Base-by-base conservation (phyloP, 257 asterid species). In the Solanum pennellii region DNA sequence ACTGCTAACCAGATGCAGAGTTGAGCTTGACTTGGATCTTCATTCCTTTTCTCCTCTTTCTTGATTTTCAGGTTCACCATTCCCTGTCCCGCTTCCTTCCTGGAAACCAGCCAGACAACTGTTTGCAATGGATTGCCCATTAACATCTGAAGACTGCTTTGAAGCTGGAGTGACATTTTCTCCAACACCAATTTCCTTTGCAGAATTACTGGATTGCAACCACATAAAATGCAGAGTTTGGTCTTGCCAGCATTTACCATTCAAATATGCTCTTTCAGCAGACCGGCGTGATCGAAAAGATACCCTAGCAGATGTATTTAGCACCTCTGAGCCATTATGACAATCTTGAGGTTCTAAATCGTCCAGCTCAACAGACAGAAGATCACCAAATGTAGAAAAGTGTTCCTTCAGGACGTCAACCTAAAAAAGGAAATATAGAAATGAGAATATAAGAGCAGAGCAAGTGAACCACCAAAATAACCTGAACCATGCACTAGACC, bases 241-340 rank as follows among this genome's bases (percentile, higher is more conserved):
- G 74, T 98, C 98, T 90, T 94, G 92, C 98, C 98, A 97, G 87
- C 89, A 86, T 95, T 94, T 97, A 69, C 96, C 99, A 83, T 92
- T 91, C 90, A 72, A 85, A 92, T 95, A 97, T 83, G 99, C 99
- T 90, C 59, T 94, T 93, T 97, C 99, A 80, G 99, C 99, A 86
- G 94, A 90, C 12, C 89, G 93, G 9, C 99, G 95, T 88, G 94
- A 90, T 68, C 92, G 91, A 87, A 94, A 97, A 87, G 94, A 91
- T 91, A 97, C 89, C 86, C 86, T 91, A 89, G 98, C 98, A 87
- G 98, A 89, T 83, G 89, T 88, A 69, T 71, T 75, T 39, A 71
- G 68, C 68, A 69, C 87, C 83, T 87, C 92, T 21, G 94, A 87
- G 90, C 89, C 88, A 73, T 88, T 88, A 74, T 85, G 83, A 39